A percentile compares a stretch with the other conserved stretches of the same genome.
Conservation (phyloP, 441 rosid genomes). For the Corymbia citriodora region DNA sequence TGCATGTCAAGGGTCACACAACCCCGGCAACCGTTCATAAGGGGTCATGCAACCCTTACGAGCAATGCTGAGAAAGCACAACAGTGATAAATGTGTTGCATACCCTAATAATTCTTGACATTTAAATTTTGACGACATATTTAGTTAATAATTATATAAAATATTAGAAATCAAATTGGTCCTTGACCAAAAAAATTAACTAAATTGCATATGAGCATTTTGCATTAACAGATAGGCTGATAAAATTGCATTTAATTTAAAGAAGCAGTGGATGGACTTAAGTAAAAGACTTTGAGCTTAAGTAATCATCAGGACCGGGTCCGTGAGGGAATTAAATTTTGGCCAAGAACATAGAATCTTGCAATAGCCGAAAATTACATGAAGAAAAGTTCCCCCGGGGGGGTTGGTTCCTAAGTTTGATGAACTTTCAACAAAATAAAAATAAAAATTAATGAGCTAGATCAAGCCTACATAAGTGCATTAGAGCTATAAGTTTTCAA, state of each 20-base stretch:
- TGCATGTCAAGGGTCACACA: neutral
- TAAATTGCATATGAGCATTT: too few species aligned
- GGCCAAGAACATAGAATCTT: neutral
- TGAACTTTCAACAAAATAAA: neutral
- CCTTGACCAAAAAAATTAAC: too few species aligned
- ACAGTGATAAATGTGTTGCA: neutral
- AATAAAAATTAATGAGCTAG: neutral
- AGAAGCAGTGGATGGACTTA: neutral
- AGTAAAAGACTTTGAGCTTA: neutral
- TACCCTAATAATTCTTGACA: too few species aligned
- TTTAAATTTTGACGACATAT: too few species aligned
- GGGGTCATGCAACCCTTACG: fast-evolving
- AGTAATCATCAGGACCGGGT: neutral
- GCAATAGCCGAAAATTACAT: neutral
- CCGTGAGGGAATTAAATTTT: neutral
- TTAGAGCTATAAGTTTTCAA: neutral
- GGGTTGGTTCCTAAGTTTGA: neutral
- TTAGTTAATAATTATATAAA: too few species aligned
- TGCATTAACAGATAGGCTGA: too few species aligned
- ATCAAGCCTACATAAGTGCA: neutral
- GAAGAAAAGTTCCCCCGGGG: neutral
- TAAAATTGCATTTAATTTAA: neutral
- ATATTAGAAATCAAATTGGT: too few species aligned
- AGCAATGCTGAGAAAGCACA: neutral
- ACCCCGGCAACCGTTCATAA: fast-evolving